phyloP scores from a whole-genome alignment of 2,329 filamentous ascomycete species.

The Cryoendolithus antarcticus region DNA sequence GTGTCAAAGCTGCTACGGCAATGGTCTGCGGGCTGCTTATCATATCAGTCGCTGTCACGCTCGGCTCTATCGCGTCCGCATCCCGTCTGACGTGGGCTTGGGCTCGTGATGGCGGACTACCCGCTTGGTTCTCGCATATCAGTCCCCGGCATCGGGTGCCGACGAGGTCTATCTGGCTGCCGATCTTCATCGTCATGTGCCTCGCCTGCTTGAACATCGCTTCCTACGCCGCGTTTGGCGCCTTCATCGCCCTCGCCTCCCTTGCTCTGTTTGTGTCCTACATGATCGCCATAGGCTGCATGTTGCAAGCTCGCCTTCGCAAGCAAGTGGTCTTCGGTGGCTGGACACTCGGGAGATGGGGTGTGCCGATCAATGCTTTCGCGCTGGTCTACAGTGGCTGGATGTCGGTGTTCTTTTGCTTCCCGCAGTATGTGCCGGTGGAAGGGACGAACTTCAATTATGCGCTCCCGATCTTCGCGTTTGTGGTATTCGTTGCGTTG shows the following conservation, averaged over 20 bases:
- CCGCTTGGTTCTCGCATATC: conserved; percentile 14
- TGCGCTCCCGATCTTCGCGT: conserved; percentile 12
- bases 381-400: conserved; percentile 14
- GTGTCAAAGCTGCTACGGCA: conserved; percentile 9
- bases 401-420: conserved; percentile 14
- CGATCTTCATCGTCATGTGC: conserved; percentile 11
- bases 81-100: conserved; percentile 16
- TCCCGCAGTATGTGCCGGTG: conserved; percentile 14
- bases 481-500: conserved; percentile 11
- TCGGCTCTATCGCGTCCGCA: conserved; percentile 10
- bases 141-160: conserved; percentile 10
- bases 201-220: conserved; percentile 14
- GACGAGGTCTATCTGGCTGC: conserved; percentile 13
- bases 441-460: conserved; percentile 14
- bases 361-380: conserved; percentile 13
- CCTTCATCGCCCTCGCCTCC: conserved; percentile 14
- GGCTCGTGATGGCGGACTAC: conserved; percentile 16
- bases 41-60: conserved; percentile 12
- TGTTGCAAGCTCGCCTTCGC: conserved; percentile 8
- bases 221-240: conserved; percentile 11
- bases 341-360: conserved; percentile 13
- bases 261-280: conserved; percentile 15
- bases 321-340: conserved; percentile 5
- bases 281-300: conserved; percentile 15
- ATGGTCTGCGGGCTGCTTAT: conserved; percentile 11